These are phyloP conservation scores for Stephania cephalantha DNA, from an alignment of 164 flowering plant genomes.

Conservation along the genomic window DNA sequence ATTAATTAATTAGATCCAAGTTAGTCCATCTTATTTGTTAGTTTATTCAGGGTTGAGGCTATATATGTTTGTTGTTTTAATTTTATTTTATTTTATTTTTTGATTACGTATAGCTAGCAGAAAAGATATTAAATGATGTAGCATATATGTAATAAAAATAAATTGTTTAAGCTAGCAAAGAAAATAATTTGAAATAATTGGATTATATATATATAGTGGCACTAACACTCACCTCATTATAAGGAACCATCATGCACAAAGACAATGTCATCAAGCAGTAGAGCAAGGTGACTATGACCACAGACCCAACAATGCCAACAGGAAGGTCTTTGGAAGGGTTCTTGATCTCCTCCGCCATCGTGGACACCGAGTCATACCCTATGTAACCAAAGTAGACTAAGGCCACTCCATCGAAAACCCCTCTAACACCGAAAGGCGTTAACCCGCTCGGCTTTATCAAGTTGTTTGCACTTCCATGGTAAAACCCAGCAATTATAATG, in stretches of 20 bases:
- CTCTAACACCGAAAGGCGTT: conserved; percentile 55
- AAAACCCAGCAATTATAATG: conserved; percentile 56
- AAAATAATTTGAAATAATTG: neutral
- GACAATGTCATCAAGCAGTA: conserved; percentile 70
- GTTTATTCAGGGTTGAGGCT: too few species aligned
- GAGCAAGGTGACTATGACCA: conserved; percentile 45
- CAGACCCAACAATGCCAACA: conserved; percentile 66
- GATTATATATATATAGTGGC: neutral
- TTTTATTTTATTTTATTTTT: too few species aligned
- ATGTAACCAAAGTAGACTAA: conserved; percentile 68
- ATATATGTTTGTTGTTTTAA: too few species aligned
- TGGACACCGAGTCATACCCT: conserved; percentile 79
- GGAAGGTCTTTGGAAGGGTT: conserved; percentile 69
- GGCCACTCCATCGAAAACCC: conserved; percentile 68
- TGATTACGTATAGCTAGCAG: too few species aligned
- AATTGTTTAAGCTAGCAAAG: too few species aligned
- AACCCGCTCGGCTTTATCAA: conserved; percentile 56
- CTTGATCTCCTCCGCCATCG: conserved; percentile 77
- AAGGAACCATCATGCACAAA: conserved; percentile 61
- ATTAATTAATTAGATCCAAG: too few species aligned
- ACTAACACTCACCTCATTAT: conserved; percentile 37
- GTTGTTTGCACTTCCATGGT: conserved; percentile 50
- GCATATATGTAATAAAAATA: too few species aligned
- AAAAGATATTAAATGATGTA: too few species aligned
- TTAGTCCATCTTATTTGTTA: too few species aligned